Conservation (phyloP, 2,329 filamentous ascomycete species). For the Aspergillus ochraceoroseus region DNA sequence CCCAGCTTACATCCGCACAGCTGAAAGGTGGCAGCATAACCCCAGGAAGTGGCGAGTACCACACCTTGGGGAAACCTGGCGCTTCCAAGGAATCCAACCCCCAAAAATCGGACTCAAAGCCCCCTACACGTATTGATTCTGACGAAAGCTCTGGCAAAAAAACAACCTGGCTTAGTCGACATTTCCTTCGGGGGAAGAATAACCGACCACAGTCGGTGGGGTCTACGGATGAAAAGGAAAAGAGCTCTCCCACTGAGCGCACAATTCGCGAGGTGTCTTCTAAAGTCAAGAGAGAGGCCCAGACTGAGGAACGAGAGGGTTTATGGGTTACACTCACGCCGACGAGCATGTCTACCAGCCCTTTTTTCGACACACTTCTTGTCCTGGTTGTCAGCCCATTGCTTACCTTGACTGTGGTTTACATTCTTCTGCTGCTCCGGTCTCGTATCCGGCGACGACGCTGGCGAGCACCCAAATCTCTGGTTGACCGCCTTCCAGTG, state of each 20-base stretch:
- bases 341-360: conserved; percentile 77
- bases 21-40: conserved; percentile 64
- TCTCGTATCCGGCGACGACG: conserved; percentile 81
- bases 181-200: conserved; percentile 31
- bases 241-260: conserved; percentile 20
- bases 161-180: conserved; percentile 33
- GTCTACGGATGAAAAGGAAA: conserved; percentile 9
- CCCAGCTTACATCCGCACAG: conserved; percentile 30
- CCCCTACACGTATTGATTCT: conserved; percentile 6
- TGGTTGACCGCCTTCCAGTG: conserved; percentile 90
- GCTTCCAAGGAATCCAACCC: conserved; percentile 15
- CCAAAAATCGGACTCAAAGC: conserved; percentile 14
- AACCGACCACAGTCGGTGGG: conserved; percentile 15
- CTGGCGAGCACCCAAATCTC: conserved; percentile 95
- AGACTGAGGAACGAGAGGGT: conserved; percentile 60
- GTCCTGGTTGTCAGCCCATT: conserved; percentile 93
- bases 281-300: conserved; percentile 24
- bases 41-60: conserved; percentile 68
- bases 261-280: conserved; percentile 14
- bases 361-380: conserved; percentile 94
- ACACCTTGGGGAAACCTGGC: conserved; percentile 38
- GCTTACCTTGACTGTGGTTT: conserved; percentile 87
- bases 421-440: conserved; percentile 78
- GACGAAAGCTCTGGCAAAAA: conserved; percentile 16
- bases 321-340: conserved; percentile 96